Base-by-base conservation (phyloP, 768 basidiomycete genomes). In the Dacryopinax spathularia region DNA sequence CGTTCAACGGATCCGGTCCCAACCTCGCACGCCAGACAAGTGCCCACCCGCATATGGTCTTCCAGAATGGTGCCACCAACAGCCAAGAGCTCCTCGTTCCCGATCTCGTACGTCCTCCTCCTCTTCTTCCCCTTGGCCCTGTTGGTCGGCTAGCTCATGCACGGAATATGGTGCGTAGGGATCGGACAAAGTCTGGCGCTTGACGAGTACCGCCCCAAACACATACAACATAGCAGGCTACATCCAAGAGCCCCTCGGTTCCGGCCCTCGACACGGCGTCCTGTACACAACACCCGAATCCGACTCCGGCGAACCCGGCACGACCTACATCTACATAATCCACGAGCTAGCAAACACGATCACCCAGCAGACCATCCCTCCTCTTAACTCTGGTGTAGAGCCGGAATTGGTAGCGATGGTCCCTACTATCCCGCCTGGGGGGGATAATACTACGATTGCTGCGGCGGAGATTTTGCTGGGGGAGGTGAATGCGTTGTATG, bases 401-500 rank as follows among this genome's bases (percentile, higher is more conserved):
- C 77, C 80, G 16, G 77, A 78, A 60, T 78, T 82, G 63, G 74
- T 84, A 64, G 78, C 80, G 83, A 81, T 69, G 66, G 82, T 22
- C 77, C 79, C 22, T 74, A 74, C 65, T 18, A 62, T 63, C 44
- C 66, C 65, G n/a, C 13, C 61, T 22, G 65, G 64, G 33, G 65
- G 65, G 2, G 60, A 64, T 29, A 60, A 78, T 1, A 79, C 79
- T 34, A 62, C 69, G 65, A 84, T 79, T 69, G 69, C 80, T 10
- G 85, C 80, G 0, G 85, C 76, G 9, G 86, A 87, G 68, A 80
- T 88, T 67, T 78, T 87, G 44, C 80, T 86, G 65, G 81, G 86
- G 0, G 65, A 76, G 15, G 75, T 79, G 1, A 78, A 78, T 0
- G 27, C 63, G 1, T 68, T 69, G 22, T 87, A 83, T 75, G 79